Evolutionary conservation across 2,329 filamentous ascomycete species (phyloP).

Genomic region (Sarocladiaceae sp.): DNA sequence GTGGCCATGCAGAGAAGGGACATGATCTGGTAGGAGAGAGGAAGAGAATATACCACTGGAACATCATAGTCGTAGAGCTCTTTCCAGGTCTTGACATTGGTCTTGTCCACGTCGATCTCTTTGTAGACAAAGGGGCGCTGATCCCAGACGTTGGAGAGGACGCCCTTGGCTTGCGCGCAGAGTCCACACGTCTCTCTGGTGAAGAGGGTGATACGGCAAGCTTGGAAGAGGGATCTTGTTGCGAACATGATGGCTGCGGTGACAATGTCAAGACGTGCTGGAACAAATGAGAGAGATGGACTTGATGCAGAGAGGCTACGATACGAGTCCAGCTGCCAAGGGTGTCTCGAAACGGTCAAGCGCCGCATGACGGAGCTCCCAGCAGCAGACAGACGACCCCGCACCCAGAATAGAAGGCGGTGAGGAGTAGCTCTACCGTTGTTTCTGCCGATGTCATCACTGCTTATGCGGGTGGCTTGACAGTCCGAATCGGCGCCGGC

Average conservation of each 20-base stretch:
- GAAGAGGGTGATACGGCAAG: conserved; percentile 67
- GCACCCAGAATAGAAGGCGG: conserved; percentile 22
- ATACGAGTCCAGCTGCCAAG: background rate
- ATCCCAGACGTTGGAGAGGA: conserved; percentile 63
- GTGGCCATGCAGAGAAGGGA: no score
- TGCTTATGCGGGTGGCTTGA: no score
- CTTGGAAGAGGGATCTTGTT: conserved; percentile 42
- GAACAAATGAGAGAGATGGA: no score
- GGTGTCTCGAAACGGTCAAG: background rate
- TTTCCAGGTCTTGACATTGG: conserved; percentile 59
- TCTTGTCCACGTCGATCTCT: conserved; percentile 63
- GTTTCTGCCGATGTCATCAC: conserved; percentile 9
- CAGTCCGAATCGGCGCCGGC: background rate
- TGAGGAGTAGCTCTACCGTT: conserved; percentile 16
- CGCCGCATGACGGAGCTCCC: background rate
- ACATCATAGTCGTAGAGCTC: conserved; percentile 76
- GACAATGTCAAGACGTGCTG: background rate
- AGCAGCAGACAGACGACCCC: background rate
- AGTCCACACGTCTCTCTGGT: conserved; percentile 66
- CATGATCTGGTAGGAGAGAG: background rate
- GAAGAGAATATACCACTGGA: conserved; percentile 55
- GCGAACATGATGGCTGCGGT: conserved; percentile 38
- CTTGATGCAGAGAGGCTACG: no score
- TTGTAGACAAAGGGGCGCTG: conserved; percentile 59
- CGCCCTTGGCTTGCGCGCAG: conserved; percentile 61